These are phyloP conservation scores for Fusarium verrucosum DNA, from an alignment of 2,329 filamentous ascomycete species.

Conservation along the genomic window DNA sequence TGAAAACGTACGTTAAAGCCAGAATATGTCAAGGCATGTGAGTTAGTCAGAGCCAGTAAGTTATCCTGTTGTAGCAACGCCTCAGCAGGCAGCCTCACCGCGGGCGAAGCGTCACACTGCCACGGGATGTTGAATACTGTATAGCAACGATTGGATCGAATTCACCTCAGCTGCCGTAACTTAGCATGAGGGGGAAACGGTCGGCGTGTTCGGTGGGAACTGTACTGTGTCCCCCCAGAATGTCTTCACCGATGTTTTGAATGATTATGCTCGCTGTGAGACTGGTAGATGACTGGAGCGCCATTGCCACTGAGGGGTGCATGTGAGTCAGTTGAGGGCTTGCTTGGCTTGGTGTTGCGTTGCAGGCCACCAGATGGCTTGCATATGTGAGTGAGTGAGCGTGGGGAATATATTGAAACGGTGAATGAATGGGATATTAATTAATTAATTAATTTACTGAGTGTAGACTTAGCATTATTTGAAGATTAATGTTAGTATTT, in stretches of 20 bases:
- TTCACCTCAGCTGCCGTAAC: neutral
- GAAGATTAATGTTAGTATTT: no score
- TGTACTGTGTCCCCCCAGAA: conserved; percentile 19
- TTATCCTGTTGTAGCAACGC: conserved; percentile 1
- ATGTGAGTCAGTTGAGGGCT: conserved; percentile 33
- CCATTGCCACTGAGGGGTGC: conserved; percentile 14
- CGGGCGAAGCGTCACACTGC: conserved; percentile 32
- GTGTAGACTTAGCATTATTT: no score
- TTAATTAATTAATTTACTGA: neutral
- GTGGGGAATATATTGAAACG: conserved; percentile 7
- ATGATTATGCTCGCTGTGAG: conserved; percentile 5
- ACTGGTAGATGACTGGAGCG: conserved; percentile 12
- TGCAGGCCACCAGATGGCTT: no score
- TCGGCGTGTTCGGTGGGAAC: conserved; percentile 12
- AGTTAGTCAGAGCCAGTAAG: conserved; percentile 6
- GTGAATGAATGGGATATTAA: neutral
- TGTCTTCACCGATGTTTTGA: conserved; percentile 30
- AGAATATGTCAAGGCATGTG: conserved; percentile 3
- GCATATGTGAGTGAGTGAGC: neutral
- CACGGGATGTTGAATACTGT: conserved; percentile 1
- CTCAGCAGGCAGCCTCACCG: conserved; percentile 26
- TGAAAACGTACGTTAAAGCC: neutral
- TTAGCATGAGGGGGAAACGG: conserved; percentile 14
- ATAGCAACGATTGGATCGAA: neutral
- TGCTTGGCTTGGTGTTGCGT: conserved; percentile 7